A percentile compares a stretch with the other conserved stretches of the same genome.
Evolutionary conservation across 2,329 filamentous ascomycete species (phyloP).

Genomic region (Erysiphe pulchra): DNA sequence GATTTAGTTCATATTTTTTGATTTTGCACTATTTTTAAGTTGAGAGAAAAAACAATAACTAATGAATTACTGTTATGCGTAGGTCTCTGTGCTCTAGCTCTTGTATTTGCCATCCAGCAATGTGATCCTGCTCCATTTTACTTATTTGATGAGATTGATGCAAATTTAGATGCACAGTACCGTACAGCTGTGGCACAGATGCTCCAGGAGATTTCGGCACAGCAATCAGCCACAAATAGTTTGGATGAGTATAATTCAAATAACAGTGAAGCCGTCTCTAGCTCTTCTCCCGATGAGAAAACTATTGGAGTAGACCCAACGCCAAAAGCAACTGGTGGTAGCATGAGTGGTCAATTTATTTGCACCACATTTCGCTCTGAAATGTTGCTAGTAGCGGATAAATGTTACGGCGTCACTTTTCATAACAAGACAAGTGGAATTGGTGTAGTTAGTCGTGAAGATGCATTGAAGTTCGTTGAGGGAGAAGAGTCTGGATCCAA

Average conservation of each 20-base stretch:
- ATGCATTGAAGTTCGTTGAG: slow-evolving; percentile 83
- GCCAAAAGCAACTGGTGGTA: slow-evolving; percentile 8
- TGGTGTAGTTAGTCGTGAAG: slow-evolving; percentile 65
- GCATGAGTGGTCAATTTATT: slow-evolving; percentile 56
- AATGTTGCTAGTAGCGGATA: slow-evolving; percentile 84
- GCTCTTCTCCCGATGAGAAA: no score
- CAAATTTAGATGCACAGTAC: slow-evolving; percentile 94
- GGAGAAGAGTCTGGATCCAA: slow-evolving; percentile 27
- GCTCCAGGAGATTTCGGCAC: slow-evolving; percentile 49
- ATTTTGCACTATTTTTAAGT: neutral
- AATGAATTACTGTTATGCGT: slow-evolving; percentile 2
- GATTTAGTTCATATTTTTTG: neutral
- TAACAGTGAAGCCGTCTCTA: slow-evolving; percentile 5
- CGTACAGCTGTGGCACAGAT: slow-evolving; percentile 83
- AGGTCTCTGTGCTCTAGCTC: slow-evolving; percentile 86
- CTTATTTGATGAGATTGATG: slow-evolving; percentile 96
- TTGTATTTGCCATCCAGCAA: slow-evolving; percentile 96
- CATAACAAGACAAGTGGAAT: slow-evolving; percentile 85
- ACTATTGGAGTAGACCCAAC: no score
- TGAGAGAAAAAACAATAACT: slow-evolving; percentile 1
- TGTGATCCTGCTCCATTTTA: slow-evolving; percentile 96
- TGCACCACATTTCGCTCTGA: slow-evolving; percentile 97
- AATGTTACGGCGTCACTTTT: slow-evolving; percentile 92
- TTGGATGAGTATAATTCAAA: slow-evolving; percentile 5
- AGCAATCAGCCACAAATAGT: slow-evolving; percentile 12